These are phyloP conservation scores for Myxozyma udenii DNA, from an alignment of 805 yeast species.

Conservation along the genomic window DNA sequence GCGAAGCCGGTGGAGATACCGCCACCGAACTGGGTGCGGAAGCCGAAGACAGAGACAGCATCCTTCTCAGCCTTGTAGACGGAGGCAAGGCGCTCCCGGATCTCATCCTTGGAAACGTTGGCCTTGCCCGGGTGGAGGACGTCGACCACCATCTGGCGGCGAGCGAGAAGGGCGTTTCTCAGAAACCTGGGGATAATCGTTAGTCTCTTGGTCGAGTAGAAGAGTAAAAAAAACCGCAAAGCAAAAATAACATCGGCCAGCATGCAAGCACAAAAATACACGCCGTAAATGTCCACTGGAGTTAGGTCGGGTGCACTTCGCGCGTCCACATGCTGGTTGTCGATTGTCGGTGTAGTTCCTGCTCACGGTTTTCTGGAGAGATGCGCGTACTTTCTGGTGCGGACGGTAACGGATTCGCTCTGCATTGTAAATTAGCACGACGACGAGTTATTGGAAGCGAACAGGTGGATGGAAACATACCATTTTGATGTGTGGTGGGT, in stretches of 20 bases:
- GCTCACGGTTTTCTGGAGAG: no score
- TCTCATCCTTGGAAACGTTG: slow-evolving; percentile 98
- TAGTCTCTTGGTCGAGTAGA: no score
- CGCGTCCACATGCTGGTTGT: no score
- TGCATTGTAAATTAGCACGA: neutral
- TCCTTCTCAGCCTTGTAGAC: slow-evolving; percentile 90
- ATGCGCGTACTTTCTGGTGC: slow-evolving; percentile 78
- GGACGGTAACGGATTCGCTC: slow-evolving; percentile 95
- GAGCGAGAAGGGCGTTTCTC: slow-evolving; percentile 97
- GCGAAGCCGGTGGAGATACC: slow-evolving; percentile 99
- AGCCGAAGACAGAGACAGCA: slow-evolving; percentile 95
- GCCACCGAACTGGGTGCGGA: slow-evolving; percentile 99
- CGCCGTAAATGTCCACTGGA: neutral
- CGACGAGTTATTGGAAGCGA: no score
- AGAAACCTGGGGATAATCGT: slow-evolving; percentile 60
- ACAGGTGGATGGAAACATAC: slow-evolving; percentile 7
- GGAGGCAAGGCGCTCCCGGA: slow-evolving; percentile 88
- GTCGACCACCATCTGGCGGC: slow-evolving; percentile 99
- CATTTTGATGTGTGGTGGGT: slow-evolving; percentile 15
- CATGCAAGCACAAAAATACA: no score
- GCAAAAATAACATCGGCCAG: no score
- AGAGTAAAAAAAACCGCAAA: no score
- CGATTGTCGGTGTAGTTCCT: no score
- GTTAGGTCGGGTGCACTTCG: no score
- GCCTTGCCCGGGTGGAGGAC: slow-evolving; percentile 99